These are phyloP conservation scores for Hanseniaspora pseudoguilliermondii DNA, from an alignment of 805 yeast genomes.

Conservation along the genomic window DNA sequence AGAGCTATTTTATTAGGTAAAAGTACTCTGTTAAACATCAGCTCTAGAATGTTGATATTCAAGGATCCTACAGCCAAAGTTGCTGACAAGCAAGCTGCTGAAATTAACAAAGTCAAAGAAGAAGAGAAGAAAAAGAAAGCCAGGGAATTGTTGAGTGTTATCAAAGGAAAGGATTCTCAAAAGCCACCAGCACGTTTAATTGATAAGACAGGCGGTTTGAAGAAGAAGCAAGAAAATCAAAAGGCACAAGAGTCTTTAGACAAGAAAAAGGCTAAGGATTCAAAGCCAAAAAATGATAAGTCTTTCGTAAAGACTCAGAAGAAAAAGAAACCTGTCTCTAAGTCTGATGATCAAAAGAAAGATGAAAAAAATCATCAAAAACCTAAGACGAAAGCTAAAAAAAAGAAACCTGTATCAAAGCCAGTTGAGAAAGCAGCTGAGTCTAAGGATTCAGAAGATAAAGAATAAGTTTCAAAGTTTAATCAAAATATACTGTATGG, in stretches of 20 bases:
- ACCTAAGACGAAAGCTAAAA: neutral
- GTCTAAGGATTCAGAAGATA: neutral
- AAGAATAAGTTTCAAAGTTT: neutral
- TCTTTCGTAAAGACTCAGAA: neutral
- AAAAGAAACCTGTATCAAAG: neutral
- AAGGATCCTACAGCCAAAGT: slow-evolving; percentile 39
- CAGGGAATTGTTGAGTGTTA: slow-evolving; percentile 34
- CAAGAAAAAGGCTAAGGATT: neutral
- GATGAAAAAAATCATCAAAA: neutral
- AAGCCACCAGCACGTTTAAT: slow-evolving; percentile 9
- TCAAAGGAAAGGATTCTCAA: slow-evolving; percentile 27
- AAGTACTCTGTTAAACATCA: slow-evolving; percentile 63
- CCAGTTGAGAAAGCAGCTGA: neutral
- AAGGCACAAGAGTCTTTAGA: neutral
- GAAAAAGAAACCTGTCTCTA: neutral
- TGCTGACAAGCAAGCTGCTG: slow-evolving; percentile 24
- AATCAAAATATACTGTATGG: no score
- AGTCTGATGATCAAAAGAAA: neutral
- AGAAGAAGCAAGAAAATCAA: slow-evolving; percentile 7
- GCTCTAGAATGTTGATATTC: slow-evolving; percentile 60
- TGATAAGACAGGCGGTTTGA: slow-evolving; percentile 12
- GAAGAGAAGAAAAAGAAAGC: slow-evolving; percentile 25
- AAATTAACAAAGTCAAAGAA: slow-evolving; percentile 21
- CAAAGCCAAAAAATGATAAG: slow-evolving; percentile 1
- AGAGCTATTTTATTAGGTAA: slow-evolving; percentile 81